Percentiles rank a stretch among this genome's conserved stretches.
Evolutionary conservation across 306 rosid species (phyloP).

Genomic region (Citrullus colocynthis): DNA sequence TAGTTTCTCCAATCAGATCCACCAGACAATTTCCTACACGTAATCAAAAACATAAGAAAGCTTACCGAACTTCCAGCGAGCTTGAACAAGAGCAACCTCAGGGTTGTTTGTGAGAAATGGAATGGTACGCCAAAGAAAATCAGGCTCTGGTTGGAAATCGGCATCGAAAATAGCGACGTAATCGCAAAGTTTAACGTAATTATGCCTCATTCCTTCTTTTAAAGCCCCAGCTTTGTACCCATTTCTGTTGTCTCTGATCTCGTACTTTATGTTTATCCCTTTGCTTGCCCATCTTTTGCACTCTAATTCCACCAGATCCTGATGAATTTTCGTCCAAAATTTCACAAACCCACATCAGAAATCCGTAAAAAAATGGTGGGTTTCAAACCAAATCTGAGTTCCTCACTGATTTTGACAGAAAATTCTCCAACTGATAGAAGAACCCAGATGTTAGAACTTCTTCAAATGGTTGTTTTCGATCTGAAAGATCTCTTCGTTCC

Average conservation of each 20-base stretch:
- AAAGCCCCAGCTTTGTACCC: conserved; percentile 96
- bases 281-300: conserved; percentile 75
- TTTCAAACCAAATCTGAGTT: neutral
- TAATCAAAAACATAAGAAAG: neutral
- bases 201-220: conserved; percentile 81
- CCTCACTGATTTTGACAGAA: neutral
- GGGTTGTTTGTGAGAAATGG: conserved; percentile 63
- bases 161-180: conserved; percentile 84
- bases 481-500: neutral
- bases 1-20: neutral
- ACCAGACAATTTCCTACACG: neutral
- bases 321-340: conserved; percentile 3
- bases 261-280: conserved; percentile 81
- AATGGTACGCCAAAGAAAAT: conserved; percentile 55
- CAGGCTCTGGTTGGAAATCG: conserved; percentile 88
- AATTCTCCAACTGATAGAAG: neutral
- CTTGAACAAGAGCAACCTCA: conserved; percentile 65
- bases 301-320: conserved; percentile 66
- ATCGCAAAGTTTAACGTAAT: conserved; percentile 67
- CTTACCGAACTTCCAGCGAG: conserved; percentile 76
- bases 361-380: neutral
- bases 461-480: neutral
- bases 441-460: neutral
- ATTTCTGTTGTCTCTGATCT: conserved; percentile 65
- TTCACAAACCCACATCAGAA: conserved; percentile 10